A percentile compares a stretch with the other conserved stretches of the same genome.
Evolutionary conservation across 495 filamentous ascomycete species (phyloP).

Genomic region (Endocarpon pusillum): DNA sequence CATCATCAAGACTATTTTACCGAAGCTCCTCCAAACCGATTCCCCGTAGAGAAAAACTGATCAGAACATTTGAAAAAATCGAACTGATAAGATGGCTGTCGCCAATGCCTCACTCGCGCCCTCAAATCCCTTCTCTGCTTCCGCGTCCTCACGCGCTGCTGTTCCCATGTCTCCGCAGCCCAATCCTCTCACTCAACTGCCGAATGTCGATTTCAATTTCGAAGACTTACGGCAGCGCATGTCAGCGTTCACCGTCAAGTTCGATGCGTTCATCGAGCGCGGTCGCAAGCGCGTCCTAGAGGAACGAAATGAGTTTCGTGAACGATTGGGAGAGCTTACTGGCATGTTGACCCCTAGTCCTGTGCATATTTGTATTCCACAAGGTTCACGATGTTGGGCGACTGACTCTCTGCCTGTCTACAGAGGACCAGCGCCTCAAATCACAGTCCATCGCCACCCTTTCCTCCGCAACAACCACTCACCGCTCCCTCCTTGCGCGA

Average conservation of each 20-base stretch:
- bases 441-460: constrained; percentile 75
- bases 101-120: too few species aligned
- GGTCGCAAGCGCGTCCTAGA: constrained; percentile 77
- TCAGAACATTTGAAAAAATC: too few species aligned
- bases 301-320: constrained; percentile 83
- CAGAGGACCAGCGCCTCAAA: constrained; percentile 83
- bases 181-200: constrained; percentile 59
- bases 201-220: constrained; percentile 88
- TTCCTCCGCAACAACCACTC: constrained; percentile 53
- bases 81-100: too few species aligned
- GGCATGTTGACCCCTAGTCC: too few species aligned
- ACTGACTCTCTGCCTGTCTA: too few species aligned
- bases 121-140: too few species aligned
- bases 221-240: constrained; percentile 90
- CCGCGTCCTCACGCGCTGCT: too few species aligned
- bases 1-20: too few species aligned
- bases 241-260: constrained; percentile 78
- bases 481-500: constrained; percentile 66
- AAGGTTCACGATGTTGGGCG: too few species aligned
- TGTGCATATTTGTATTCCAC: too few species aligned
- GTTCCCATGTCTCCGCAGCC: constrained; percentile 32
- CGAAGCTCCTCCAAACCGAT: too few species aligned
- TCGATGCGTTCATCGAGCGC: constrained; percentile 86
- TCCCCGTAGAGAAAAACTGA: too few species aligned
- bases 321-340: constrained; percentile 76